phyloP scores from a whole-genome alignment of 1,284 basidiomycete genomes.

The Abortiporus biennis region DNA sequence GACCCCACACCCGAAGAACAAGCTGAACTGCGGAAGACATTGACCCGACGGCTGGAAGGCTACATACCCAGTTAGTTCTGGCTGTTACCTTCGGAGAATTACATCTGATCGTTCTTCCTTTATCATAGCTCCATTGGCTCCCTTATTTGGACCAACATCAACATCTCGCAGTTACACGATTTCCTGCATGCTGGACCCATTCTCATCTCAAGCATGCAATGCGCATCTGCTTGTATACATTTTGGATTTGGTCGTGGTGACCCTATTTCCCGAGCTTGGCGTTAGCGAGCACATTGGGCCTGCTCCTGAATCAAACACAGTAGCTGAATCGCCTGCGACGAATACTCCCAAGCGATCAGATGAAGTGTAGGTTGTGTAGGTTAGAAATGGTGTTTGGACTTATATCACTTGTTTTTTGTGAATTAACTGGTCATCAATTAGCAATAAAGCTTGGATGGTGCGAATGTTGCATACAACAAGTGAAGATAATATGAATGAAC shows the following conservation, averaged over 20 bases:
- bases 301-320: too few species aligned
- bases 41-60: conserved; percentile 41
- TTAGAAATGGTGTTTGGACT: neutral
- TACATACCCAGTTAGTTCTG: conserved; percentile 37
- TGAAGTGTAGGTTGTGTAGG: too few species aligned
- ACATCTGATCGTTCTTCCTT: neutral
- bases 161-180: conserved; percentile 34
- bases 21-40: conserved; percentile 42
- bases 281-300: conserved; percentile 8
- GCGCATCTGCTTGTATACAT: conserved; percentile 59
- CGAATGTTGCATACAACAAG: neutral
- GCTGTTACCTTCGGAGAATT: neutral
- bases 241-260: conserved; percentile 54
- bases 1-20: conserved; percentile 73
- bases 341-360: too few species aligned
- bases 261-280: conserved; percentile 63
- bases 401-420: neutral
- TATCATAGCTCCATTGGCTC: conserved; percentile 25
- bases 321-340: too few species aligned
- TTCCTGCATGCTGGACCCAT: conserved; percentile 46
- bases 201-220: conserved; percentile 57
- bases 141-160: conserved; percentile 43
- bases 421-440: neutral
- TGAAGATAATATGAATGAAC: too few species aligned
- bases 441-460: neutral